phyloP scores from a whole-genome alignment of 1,284 basidiomycete species.

The Austroboletus novae-zelandiae region DNA sequence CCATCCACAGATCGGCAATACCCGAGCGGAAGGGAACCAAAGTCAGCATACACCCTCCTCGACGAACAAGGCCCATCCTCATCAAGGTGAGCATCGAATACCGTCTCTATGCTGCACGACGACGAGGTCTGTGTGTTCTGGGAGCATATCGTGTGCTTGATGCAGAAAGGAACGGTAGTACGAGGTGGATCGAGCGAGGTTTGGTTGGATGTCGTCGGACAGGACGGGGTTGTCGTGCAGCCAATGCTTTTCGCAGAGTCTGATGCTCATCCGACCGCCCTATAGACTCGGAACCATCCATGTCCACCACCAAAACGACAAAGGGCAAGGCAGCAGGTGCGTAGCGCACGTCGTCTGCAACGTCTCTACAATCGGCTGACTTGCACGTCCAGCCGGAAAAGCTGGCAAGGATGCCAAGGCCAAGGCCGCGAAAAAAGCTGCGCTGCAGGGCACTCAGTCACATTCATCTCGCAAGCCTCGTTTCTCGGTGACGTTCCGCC shows the following conservation, averaged over 20 bases:
- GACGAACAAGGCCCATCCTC: constrained; percentile 27
- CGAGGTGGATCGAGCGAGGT: constrained; percentile 20
- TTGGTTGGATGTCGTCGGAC: constrained; percentile 15
- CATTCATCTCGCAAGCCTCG: constrained; percentile 83
- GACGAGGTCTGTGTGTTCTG: neutral
- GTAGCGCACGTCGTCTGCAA: constrained; percentile 18
- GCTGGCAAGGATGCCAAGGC: constrained; percentile 72
- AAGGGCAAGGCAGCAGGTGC: constrained; percentile 60
- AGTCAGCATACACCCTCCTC: constrained; percentile 2
- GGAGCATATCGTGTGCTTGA: neutral
- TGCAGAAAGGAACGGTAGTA: neutral
- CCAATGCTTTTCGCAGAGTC: neutral
- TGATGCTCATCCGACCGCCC: constrained; percentile 4
- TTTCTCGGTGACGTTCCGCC: constrained; percentile 91
- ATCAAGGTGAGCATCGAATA: constrained; percentile 25
- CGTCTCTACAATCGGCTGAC: neutral
- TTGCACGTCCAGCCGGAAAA: constrained; percentile 18
- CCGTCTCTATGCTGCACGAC: neutral
- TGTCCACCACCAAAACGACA: constrained; percentile 62
- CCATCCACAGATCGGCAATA: constrained; percentile 18
- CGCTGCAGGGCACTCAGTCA: constrained; percentile 81
- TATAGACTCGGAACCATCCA: constrained; percentile 29
- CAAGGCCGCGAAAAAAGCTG: constrained; percentile 95
- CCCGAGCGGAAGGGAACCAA: constrained; percentile 9
- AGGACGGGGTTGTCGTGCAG: neutral